Evolutionary conservation across 192 early-diverging fungal genomes (phyloP).

Genomic region (Backusella australiensis): DNA sequence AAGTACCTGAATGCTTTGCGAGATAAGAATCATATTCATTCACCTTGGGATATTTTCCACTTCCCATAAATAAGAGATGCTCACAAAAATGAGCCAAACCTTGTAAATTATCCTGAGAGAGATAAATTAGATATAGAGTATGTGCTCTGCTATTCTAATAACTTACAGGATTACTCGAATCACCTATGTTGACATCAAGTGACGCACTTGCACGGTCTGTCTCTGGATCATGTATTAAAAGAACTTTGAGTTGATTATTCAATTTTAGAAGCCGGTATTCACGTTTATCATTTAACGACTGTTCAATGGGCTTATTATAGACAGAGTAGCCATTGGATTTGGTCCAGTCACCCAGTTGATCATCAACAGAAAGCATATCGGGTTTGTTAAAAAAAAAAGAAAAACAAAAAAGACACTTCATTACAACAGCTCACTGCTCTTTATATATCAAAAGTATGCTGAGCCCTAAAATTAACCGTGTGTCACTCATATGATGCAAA

Average conservation of each 20-base stretch:
- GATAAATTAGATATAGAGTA: background rate
- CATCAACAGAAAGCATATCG: background rate
- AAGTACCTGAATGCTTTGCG: constrained; percentile 46
- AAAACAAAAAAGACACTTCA: background rate
- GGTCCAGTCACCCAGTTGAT: background rate
- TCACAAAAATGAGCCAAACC: constrained; percentile 73
- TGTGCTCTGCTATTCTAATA: background rate
- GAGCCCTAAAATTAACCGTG: background rate
- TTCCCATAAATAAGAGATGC: constrained; percentile 68
- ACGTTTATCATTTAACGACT: constrained; percentile 55
- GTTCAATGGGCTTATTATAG: constrained; percentile 36
- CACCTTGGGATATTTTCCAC: constrained; percentile 66
- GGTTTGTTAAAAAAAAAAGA: background rate
- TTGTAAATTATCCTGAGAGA: constrained; percentile 45
- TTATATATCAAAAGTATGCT: background rate
- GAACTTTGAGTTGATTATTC: constrained; percentile 54
- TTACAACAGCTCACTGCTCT: background rate
- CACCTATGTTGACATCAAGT: constrained; percentile 60
- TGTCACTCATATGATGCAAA: background rate
- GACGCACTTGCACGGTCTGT: constrained; percentile 59
- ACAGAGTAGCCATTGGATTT: background rate
- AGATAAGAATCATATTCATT: constrained; percentile 56
- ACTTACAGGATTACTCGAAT: constrained; percentile 51
- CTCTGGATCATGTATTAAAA: constrained; percentile 53
- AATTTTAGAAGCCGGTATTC: constrained; percentile 56